Evolutionary conservation across 2,329 filamentous ascomycete species (phyloP).

Genomic region (Parafenestella ontariensis): DNA sequence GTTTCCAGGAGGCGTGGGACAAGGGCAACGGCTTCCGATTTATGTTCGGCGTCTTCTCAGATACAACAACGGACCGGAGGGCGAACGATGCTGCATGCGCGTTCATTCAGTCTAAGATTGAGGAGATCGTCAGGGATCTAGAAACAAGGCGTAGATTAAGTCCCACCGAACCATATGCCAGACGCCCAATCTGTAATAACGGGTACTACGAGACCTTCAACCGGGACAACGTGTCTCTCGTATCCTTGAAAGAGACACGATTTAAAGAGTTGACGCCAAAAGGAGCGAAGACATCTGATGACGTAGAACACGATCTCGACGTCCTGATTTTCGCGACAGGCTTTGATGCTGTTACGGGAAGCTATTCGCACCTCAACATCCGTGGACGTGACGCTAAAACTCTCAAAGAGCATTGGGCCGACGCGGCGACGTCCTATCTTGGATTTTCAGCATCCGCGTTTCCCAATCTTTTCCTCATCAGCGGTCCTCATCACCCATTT

Average conservation of each 20-base stretch:
- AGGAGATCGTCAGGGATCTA: constrained; percentile 48
- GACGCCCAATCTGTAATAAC: constrained; percentile 50
- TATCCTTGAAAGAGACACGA: constrained; percentile 47
- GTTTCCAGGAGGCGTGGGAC: constrained; percentile 15
- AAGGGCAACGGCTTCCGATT: constrained; percentile 38
- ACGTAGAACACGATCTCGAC: constrained; percentile 45
- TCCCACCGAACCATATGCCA: constrained; percentile 50
- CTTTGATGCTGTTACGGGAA: constrained; percentile 53
- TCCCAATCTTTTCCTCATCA: constrained; percentile 47
- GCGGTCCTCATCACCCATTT: constrained; percentile 54
- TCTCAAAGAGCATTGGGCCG: constrained; percentile 31
- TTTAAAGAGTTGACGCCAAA: constrained; percentile 39
- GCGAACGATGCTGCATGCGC: constrained; percentile 49
- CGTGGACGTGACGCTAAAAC: constrained; percentile 27
- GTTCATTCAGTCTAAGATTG: constrained; percentile 49
- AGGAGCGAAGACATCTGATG: constrained; percentile 50
- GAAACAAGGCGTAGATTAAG: constrained; percentile 49
- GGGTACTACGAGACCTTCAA: constrained; percentile 53
- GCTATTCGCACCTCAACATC: constrained; percentile 23
- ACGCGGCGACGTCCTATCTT: constrained; percentile 37
- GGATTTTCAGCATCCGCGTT: constrained; percentile 42
- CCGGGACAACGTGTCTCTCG: constrained; percentile 47
- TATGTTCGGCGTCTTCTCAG: constrained; percentile 33
- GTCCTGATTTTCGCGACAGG: constrained; percentile 50
- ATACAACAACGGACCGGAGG: constrained; percentile 33